Conservation (phyloP, 2,329 filamentous ascomycete genomes). For the Exserohilum rostratum region DNA sequence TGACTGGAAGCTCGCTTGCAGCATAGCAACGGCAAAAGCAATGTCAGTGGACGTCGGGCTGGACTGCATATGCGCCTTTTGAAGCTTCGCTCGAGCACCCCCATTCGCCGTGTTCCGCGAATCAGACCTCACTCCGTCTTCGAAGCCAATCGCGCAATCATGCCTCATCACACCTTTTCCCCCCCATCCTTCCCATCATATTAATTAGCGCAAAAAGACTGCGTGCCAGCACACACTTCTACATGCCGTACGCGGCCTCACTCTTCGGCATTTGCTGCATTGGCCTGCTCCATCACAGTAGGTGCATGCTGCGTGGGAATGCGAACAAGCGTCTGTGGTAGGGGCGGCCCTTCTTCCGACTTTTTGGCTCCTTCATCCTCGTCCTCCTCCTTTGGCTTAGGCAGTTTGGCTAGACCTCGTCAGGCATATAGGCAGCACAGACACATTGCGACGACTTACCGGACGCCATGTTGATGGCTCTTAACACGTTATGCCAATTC, state of each 20-base stretch:
- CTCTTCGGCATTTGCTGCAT: slow-evolving; percentile 36
- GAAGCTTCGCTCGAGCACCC: background rate
- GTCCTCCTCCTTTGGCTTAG: slow-evolving; percentile 61
- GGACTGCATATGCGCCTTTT: slow-evolving; percentile 14
- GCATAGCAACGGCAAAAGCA: slow-evolving; percentile 7
- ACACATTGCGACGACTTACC: slow-evolving; percentile 58
- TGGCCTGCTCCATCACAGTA: slow-evolving; percentile 43
- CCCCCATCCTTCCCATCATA: slow-evolving; percentile 8
- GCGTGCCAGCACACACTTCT: slow-evolving; percentile 1
- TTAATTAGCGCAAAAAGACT: slow-evolving; percentile 8
- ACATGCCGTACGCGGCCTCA: slow-evolving; percentile 29
- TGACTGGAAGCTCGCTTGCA: slow-evolving; percentile 8
- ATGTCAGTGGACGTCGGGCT: slow-evolving; percentile 14
- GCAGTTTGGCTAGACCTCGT: slow-evolving; percentile 66
- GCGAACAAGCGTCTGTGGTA: slow-evolving; percentile 82
- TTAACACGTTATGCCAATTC: slow-evolving; percentile 87
- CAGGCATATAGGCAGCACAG: slow-evolving; percentile 12
- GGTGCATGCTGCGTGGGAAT: slow-evolving; percentile 77
- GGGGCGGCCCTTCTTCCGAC: slow-evolving; percentile 53
- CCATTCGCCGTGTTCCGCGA: slow-evolving; percentile 11
- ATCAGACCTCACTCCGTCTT: slow-evolving; percentile 11
- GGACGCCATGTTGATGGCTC: slow-evolving; percentile 85
- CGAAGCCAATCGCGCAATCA: slow-evolving; percentile 4
- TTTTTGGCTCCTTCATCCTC: slow-evolving; percentile 52
- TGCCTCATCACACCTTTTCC: slow-evolving; percentile 2